Evolutionary conservation across 805 yeast species (phyloP).

Genomic region (Komagataella ulmi): DNA sequence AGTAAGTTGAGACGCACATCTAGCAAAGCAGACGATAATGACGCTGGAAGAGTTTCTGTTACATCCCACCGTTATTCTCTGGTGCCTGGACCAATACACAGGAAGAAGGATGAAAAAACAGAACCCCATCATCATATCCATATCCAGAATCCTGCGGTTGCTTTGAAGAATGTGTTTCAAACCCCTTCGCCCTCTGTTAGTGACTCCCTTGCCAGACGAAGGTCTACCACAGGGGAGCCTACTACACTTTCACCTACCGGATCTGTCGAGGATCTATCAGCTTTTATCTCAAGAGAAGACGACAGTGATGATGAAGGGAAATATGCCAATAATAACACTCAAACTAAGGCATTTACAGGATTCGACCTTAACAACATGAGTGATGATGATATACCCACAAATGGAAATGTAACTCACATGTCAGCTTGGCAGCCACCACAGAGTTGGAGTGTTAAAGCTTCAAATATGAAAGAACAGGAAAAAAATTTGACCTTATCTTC

Average conservation of each 20-base stretch:
- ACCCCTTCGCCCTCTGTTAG: neutral
- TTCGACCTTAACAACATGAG: neutral
- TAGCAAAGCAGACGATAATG: neutral
- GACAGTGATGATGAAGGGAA: neutral
- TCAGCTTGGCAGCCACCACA: neutral
- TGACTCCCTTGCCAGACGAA: neutral
- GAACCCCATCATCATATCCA: neutral
- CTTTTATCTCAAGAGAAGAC: neutral
- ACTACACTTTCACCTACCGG: neutral
- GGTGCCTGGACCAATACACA: neutral
- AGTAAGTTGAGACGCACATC: neutral
- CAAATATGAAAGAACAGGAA: neutral
- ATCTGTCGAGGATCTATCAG: neutral
- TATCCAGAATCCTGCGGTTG: neutral
- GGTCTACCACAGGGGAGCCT: neutral
- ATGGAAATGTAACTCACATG: neutral
- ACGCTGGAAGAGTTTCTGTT: neutral
- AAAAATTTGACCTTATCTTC: neutral
- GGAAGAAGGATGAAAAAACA: neutral
- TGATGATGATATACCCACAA: neutral
- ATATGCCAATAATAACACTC: neutral
- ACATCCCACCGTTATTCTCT: neutral
- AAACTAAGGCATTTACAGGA: neutral
- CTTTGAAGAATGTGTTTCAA: neutral
- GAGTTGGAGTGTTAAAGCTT: neutral